phyloP scores from a whole-genome alignment of 345 rosid species.

The Citrus glauca region DNA sequence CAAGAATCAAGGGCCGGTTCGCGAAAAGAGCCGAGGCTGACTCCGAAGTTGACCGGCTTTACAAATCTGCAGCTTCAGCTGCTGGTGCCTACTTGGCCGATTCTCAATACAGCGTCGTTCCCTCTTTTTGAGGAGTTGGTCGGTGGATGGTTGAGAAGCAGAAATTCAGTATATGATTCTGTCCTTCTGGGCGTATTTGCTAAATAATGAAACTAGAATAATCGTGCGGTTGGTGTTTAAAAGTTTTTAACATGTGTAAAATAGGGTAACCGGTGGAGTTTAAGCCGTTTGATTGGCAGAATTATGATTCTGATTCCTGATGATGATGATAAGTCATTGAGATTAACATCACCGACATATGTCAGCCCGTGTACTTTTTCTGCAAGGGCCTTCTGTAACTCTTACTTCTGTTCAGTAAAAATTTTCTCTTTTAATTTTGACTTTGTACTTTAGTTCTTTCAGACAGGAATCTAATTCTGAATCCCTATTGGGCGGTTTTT shows the following conservation, averaged over 20 bases:
- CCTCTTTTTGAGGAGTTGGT: slow-evolving; percentile 36
- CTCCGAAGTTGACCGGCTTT: slow-evolving; percentile 30
- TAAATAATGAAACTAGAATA: slow-evolving; percentile 3
- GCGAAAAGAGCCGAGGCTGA: slow-evolving; percentile 67
- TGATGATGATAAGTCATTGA: background rate
- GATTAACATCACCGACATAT: background rate
- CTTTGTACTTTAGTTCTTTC: background rate
- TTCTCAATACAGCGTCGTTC: slow-evolving; percentile 71
- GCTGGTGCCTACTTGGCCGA: slow-evolving; percentile 21
- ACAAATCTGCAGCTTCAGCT: slow-evolving; percentile 14
- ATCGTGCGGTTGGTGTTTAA: background rate
- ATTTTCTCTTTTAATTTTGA: background rate
- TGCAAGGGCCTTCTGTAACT: slow-evolving; percentile 12
- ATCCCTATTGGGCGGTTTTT: background rate
- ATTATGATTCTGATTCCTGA: background rate
- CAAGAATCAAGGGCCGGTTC: slow-evolving; percentile 91
- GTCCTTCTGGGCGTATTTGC: background rate
- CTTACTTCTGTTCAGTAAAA: background rate
- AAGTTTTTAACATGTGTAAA: slow-evolving; percentile 5
- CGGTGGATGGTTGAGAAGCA: no score
- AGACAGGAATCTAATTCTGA: slow-evolving; percentile 10
- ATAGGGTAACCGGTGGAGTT: slow-evolving; percentile 7
- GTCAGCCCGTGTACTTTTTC: slow-evolving; percentile 12
- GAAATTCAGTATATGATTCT: background rate
- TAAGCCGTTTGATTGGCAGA: background rate